phyloP scores from a whole-genome alignment of 768 basidiomycete genomes.

The Auriscalpium vulgare region DNA sequence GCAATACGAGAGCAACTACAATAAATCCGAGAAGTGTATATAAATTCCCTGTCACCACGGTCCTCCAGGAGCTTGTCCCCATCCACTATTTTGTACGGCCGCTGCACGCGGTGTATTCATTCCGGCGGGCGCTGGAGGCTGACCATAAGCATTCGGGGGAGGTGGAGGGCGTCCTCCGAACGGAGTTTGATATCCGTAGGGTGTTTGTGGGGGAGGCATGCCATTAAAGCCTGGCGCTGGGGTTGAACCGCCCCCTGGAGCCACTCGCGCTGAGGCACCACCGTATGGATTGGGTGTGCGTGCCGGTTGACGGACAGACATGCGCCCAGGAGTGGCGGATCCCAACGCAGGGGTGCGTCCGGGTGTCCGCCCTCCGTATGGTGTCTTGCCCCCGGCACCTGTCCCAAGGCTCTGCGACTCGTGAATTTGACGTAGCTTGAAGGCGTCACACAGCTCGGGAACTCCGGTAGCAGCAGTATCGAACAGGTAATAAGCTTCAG shows the following conservation, averaged over 20 bases:
- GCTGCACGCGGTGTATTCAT: constrained; percentile 64
- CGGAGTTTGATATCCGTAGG: constrained; percentile 26
- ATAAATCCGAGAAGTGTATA: constrained; percentile 6
- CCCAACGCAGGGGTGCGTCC: constrained; percentile 53
- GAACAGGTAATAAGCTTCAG: constrained; percentile 84
- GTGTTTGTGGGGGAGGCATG: constrained; percentile 24
- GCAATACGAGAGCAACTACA: constrained; percentile 8
- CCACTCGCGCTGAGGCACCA: constrained; percentile 25
- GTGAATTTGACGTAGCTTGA: constrained; percentile 80
- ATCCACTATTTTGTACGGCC: constrained; percentile 47
- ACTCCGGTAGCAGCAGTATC: constrained; percentile 88
- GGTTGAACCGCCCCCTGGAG: constrained; percentile 25
- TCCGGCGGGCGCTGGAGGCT: constrained; percentile 39
- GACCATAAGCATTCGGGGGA: constrained; percentile 32
- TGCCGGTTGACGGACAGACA: constrained; percentile 64
- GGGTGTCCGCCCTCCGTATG: constrained; percentile 76
- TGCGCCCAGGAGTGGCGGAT: constrained; percentile 61
- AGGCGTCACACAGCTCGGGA: constrained; percentile 91
- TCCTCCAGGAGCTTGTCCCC: constrained; percentile 26
- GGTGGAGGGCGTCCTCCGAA: constrained; percentile 41
- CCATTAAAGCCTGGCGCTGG: constrained; percentile 23
- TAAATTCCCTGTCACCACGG: constrained; percentile 17
- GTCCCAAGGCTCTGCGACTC: constrained; percentile 61
- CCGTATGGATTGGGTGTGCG: constrained; percentile 80
- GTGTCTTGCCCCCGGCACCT: constrained; percentile 64